A percentile compares a stretch with the other conserved stretches of the same genome.
Evolutionary conservation across 768 basidiomycete genomes (phyloP).

Genomic region (Peribolospora kevripleyi): DNA sequence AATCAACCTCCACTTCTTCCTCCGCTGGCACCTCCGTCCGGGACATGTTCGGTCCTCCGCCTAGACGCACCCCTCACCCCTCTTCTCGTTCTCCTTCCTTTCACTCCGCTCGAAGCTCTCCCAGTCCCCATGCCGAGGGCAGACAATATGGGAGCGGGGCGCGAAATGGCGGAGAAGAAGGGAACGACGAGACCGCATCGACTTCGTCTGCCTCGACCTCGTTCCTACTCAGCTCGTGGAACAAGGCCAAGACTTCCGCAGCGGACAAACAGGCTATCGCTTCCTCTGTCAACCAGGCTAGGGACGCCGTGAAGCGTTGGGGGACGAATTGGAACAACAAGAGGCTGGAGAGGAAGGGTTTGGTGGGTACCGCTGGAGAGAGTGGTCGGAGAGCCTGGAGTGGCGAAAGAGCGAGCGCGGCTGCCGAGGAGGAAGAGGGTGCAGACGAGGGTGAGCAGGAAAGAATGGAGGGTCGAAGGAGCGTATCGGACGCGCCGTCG

Average conservation of each 20-base stretch:
- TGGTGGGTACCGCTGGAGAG: no score
- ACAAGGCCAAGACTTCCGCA: constrained; percentile 40
- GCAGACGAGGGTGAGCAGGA: no score
- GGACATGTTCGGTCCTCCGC: not conserved
- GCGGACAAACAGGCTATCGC: constrained; percentile 64
- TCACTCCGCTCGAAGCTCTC: constrained; percentile 9
- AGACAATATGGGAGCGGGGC: no score
- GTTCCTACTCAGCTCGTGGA: constrained; percentile 47
- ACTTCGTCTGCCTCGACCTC: constrained; percentile 23
- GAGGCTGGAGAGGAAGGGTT: not conserved
- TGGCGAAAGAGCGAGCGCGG: no score
- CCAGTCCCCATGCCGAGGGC: not conserved
- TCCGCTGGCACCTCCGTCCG: not conserved
- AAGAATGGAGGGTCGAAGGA: no score
- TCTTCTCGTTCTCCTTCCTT: constrained; percentile 13
- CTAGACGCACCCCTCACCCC: not conserved
- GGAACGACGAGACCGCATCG: not conserved
- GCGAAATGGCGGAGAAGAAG: no score
- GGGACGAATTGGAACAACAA: constrained; percentile 47
- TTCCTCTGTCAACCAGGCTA: constrained; percentile 37
- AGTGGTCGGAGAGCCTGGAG: no score
- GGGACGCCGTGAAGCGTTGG: constrained; percentile 81
- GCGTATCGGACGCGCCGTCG: no score
- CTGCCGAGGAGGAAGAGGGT: no score
- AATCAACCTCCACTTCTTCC: not conserved